Base-by-base conservation (phyloP, 768 basidiomycete genomes). In the Lactifluus hygrophoroides region DNA sequence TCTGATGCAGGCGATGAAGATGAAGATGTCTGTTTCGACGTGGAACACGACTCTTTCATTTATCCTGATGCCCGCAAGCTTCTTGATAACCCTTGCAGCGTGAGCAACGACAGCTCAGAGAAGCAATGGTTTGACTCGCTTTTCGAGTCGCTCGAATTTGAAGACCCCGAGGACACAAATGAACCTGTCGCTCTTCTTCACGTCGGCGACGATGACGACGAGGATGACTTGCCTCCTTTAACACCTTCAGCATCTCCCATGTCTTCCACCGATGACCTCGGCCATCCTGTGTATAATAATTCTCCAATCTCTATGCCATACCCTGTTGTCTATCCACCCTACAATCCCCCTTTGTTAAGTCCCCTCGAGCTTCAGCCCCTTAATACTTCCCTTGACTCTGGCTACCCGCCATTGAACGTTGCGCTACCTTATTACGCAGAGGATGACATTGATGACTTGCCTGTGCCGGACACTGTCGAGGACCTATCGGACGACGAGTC, bases 401-500 rank as follows among this genome's bases (percentile, higher is more conserved):
- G 61, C 49, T 55, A 67, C 16, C 63, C 68, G 23, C 66, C 68
- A 60, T 74, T 72, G 73, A 74, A 79, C 68, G 78, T 81, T 67
- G 76, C 85, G 46, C 75, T 86, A 45, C 83, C 88, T 55, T 86
- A 84, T 64, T 79, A 77, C 67, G 76, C 82, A 59, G 68, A 70
- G 65, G 81, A 85, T 71, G 83, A 86, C 71, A 66, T 80, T 63
- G 86, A 86, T 65, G 85, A 85, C 66, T 76, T 83, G 32, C 74
- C 85, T 28, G 80, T 89, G 43, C 88, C 86, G 44, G 88, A 90
- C 67, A 83, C 86, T 42, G 86, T 90, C 77, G 88, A 90, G 69
- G 88, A 90, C 71, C 81, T 79, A 37, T 90, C 88, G 45, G 89
- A 90, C 73, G 88, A 90, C 73, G 89, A 90, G 75, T 88, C 88